phyloP scores from a whole-genome alignment of 768 basidiomycete species.

The Sutorius australiensis region DNA sequence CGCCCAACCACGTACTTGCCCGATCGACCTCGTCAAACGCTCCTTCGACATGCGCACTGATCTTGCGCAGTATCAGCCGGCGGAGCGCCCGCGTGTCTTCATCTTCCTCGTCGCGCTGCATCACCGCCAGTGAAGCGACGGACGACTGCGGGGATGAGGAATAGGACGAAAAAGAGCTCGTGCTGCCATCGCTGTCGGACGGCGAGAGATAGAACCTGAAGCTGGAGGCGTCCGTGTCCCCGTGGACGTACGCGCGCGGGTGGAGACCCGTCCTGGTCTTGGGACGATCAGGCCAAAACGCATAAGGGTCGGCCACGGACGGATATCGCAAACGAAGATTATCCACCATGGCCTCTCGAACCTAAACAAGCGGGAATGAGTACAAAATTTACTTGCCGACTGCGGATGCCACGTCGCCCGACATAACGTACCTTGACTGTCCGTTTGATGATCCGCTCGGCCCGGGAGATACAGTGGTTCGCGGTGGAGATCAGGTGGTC shows the following conservation, averaged over 20 bases:
- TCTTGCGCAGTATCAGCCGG: constrained; percentile 61
- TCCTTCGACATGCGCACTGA: constrained; percentile 52
- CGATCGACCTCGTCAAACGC: constrained; percentile 65
- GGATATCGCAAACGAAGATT: constrained; percentile 37
- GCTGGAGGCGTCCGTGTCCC: constrained; percentile 3
- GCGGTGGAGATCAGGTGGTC: constrained; percentile 54
- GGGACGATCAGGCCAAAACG: constrained; percentile 13
- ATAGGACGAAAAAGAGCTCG: constrained; percentile 9
- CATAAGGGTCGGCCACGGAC: constrained; percentile 19
- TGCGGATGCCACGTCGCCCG: background rate
- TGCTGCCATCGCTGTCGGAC: constrained; percentile 5
- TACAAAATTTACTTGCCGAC: background rate
- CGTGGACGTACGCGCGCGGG: background rate
- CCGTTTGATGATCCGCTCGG: constrained; percentile 53
- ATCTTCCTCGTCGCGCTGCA: constrained; percentile 53
- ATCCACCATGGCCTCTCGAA: constrained; percentile 45
- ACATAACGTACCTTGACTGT: constrained; percentile 47
- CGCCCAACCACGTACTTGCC: constrained; percentile 53
- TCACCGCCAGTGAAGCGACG: constrained; percentile 45
- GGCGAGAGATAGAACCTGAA: constrained; percentile 23
- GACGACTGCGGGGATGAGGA: constrained; percentile 34
- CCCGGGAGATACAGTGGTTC: constrained; percentile 52
- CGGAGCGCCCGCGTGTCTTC: constrained; percentile 62
- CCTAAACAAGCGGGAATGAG: constrained; percentile 31
- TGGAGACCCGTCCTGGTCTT: background rate